phyloP scores from a whole-genome alignment of 495 filamentous ascomycete genomes.

The Thozetella sp. region DNA sequence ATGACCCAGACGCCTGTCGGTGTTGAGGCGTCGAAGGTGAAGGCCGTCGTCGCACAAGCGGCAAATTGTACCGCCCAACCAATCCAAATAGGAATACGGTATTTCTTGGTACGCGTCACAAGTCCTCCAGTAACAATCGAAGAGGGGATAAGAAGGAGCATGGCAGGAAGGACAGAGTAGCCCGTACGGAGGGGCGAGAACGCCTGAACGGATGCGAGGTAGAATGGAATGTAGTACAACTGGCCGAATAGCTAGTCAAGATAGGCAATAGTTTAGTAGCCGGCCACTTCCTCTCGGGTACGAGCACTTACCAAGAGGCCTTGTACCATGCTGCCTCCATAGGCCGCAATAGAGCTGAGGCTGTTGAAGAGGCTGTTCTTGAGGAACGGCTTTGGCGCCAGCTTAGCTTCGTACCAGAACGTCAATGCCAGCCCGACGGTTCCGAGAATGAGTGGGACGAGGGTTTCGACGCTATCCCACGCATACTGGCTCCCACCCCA shows the following conservation, averaged over 20 bases:
- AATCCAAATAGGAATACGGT: slow-evolving; percentile 54
- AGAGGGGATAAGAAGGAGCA: slow-evolving; percentile 21
- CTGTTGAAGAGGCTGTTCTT: slow-evolving; percentile 46
- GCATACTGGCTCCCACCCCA: slow-evolving; percentile 59
- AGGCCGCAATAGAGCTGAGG: slow-evolving; percentile 33
- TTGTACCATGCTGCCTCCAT: slow-evolving; percentile 30
- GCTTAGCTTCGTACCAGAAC: slow-evolving; percentile 38
- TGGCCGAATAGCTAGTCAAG: slow-evolving; percentile 25
- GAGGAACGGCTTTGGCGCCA: slow-evolving; percentile 55
- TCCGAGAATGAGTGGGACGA: slow-evolving; percentile 51
- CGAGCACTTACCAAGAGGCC: slow-evolving; percentile 37
- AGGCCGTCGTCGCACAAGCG: slow-evolving; percentile 47
- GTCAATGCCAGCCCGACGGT: slow-evolving; percentile 20
- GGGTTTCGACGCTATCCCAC: slow-evolving; percentile 44
- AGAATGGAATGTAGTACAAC: slow-evolving; percentile 66
- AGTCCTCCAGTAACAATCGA: slow-evolving; percentile 51
- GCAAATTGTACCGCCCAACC: slow-evolving; percentile 57
- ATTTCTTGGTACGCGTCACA: slow-evolving; percentile 49
- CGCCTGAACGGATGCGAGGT: slow-evolving; percentile 62
- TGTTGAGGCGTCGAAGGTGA: slow-evolving; percentile 49
- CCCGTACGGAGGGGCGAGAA: slow-evolving; percentile 56
- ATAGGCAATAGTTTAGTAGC: slow-evolving; percentile 15
- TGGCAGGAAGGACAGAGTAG: slow-evolving; percentile 27
- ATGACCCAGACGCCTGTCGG: slow-evolving; percentile 49
- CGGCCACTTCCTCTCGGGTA: slow-evolving; percentile 35